Percentiles rank a stretch among this genome's conserved stretches.
Conservation (phyloP, 192 early-diverging fungal species). For the Spizellomyces sp. region DNA sequence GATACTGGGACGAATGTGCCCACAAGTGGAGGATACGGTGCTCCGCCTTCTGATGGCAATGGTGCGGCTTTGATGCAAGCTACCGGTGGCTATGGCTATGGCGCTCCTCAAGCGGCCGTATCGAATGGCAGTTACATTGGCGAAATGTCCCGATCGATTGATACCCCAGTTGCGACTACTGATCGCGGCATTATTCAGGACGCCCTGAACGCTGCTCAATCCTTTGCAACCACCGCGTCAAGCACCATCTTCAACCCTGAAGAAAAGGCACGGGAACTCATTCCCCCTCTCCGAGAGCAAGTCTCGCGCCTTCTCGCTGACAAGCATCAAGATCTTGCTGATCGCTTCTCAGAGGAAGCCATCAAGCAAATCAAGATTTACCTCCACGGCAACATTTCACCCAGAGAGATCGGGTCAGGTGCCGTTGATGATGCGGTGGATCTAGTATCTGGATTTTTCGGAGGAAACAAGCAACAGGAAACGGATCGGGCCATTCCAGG, state of each 20-base stretch:
- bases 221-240: constrained; percentile 8
- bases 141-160: not conserved
- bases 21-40: not conserved
- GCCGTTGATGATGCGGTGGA: constrained; percentile 18
- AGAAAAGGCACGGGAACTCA: constrained; percentile 22
- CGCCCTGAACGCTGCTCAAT: constrained; percentile 17
- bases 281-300: constrained; percentile 17
- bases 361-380: constrained; percentile 19
- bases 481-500: constrained; percentile 18
- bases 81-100: constrained; percentile 15
- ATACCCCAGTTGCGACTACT: constrained; percentile 4
- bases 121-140: constrained; percentile 5
- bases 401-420: constrained; percentile 18
- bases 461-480: constrained; percentile 12
- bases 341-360: constrained; percentile 17
- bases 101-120: not conserved
- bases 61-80: not conserved
- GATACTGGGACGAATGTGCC: not conserved
- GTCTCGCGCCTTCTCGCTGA: constrained; percentile 14
- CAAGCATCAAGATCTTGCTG: constrained; percentile 23
- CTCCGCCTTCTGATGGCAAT: not conserved
- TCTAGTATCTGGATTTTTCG: constrained; percentile 11
- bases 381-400: constrained; percentile 24
- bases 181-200: constrained; percentile 28
- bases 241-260: constrained; percentile 19